Evolutionary conservation across 352 stramenopile species (phyloP), one percentile per base, ranked within the genome.

Genomic region (Pythium insidiosum): DNA sequence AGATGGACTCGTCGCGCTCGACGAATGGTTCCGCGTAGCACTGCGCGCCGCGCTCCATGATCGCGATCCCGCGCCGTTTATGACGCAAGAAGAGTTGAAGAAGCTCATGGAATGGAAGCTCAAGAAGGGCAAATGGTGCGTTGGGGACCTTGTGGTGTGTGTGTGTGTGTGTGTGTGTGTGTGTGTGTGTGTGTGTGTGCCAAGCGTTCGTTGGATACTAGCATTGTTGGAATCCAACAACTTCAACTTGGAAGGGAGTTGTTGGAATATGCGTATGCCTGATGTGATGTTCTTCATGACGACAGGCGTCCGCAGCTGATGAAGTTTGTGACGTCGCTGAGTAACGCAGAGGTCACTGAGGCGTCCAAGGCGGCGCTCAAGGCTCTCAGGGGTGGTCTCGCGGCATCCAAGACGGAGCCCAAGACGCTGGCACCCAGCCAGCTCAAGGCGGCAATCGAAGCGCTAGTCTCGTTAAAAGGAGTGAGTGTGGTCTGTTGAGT

Each of bases 61-160:
- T 12, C 73, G 76, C 12, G 71, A 83, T 16, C 73, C 76, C 5
- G 22, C 49, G 43, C 57, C 76, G 12, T 72, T 68, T 45, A 40
- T 86, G 46, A 68, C 54, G 25, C 67, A 88, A 35, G 10, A 39
- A 19, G 73, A 91, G 38, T 53, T 91, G 29, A 50, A 64, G 21
- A 55, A 66, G 33, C 61, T 91, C 33, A 84, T 91, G 75, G 50
- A 87, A 45, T 91, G 78, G 78, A 91, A 88, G 51, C 71, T 91
- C 31, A 86, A 75, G 52, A 91, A 88, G 43, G 78, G 75, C 31
- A 91, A 91, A 61, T 91, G 75, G 78, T 88, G 38, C 19, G 55
- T 31, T 16, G 6, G 16, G n/a, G n/a, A n/a, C n/a, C n/a, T n/a
- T n/a, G n/a, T n/a, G n/a, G n/a, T n/a, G n/a, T n/a, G n/a, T n/a